phyloP scores from a whole-genome alignment of 192 early-diverging fungal genomes.

The Podochytrium sp. region DNA sequence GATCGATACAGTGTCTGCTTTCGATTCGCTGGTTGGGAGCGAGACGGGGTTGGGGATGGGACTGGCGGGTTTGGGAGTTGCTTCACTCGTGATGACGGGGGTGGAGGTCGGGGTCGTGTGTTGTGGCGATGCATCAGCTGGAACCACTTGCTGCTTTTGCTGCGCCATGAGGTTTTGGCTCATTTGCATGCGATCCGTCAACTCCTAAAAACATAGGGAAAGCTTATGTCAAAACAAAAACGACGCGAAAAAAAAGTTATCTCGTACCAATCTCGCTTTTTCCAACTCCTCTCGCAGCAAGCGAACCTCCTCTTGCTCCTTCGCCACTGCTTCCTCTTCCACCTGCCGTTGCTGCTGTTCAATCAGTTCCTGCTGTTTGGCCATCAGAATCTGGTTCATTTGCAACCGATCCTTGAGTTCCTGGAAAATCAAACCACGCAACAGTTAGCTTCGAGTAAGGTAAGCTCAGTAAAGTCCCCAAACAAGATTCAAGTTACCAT shows the following conservation, averaged over 20 bases:
- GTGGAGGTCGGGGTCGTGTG: too few species aligned
- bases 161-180: too few species aligned
- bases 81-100: background rate
- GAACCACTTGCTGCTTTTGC: too few species aligned
- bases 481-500: slow-evolving; percentile 29
- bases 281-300: background rate
- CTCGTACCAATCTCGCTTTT: background rate
- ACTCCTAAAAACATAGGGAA: background rate
- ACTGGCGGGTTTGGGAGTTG: background rate
- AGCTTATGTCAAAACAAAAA: background rate
- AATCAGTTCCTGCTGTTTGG: background rate
- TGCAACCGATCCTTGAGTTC: background rate
- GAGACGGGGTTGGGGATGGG: too few species aligned
- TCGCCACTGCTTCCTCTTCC: too few species aligned
- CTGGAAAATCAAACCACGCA: slow-evolving; percentile 18
- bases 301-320: background rate
- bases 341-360: background rate
- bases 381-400: background rate
- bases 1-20: too few species aligned
- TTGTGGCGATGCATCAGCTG: too few species aligned
- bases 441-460: too few species aligned
- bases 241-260: too few species aligned
- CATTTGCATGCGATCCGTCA: background rate
- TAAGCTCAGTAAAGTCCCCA: too few species aligned
- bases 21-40: too few species aligned